Evolutionary conservation across 2,329 filamentous ascomycete genomes (phyloP), one percentile per base, ranked within the genome.

Genomic region (Cercospora zeina): DNA sequence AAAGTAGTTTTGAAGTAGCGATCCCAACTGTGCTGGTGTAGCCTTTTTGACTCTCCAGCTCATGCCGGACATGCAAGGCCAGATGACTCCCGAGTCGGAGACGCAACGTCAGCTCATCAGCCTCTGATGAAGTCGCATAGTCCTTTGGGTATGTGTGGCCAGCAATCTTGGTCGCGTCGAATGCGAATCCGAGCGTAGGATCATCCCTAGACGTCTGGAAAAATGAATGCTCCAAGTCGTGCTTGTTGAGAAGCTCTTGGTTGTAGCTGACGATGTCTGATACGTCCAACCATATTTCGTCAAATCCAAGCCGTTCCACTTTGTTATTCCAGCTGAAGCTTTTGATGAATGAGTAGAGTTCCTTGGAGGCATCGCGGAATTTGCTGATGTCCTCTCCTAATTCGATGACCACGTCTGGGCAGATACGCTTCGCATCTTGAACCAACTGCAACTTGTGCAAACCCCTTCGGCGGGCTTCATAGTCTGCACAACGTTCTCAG

Each of bases 11-110:
- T 71, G 89, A 93, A 0, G 91, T 96, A 2, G 92, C 89, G 21
- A 97, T 86, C 3, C 93, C 93, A 45, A 90, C 92, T 0, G 93
- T 93, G 30, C 89, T 89, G 0, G 92, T 96, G 76, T 93, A 96
- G 1, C 91, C 91, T 70, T 87, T 88, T 50, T 91, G 82, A 50
- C 87, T 80, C 70, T 96, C 89, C 10, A 97, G 79, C 70, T 85
- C 84, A 60, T 82, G 78, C 11, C 93, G 87, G 27, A 97, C 76
- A 72, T 93, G 82, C 31, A 85, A 80, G 4, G 91, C 91, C 33
- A 97, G 78, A 76, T 97, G 91, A 10, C 91, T 95, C 4, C 86
- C 93, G 8, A 97, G 79, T 11, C 88, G 78, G 34, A 97, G 81
- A 42, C 89, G 86, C 58, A 88, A 76, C 7, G 62, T 70, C 27